These are phyloP conservation scores for Taiozyma sp. DNA, from an alignment of 1,139 yeast species.

Conservation along the genomic window DNA sequence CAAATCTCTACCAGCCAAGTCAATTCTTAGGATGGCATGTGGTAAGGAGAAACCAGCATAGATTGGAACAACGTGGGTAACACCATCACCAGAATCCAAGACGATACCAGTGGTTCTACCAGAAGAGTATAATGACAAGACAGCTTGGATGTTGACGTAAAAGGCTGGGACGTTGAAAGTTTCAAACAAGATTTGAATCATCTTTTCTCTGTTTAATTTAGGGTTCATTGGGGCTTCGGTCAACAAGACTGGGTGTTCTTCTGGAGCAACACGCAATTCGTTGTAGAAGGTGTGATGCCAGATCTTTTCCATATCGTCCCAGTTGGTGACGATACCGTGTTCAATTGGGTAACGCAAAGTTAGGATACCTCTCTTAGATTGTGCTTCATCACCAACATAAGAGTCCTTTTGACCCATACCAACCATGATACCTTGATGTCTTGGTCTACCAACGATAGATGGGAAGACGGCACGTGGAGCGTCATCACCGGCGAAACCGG, in stretches of 20 bases:
- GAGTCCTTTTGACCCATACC: conserved; percentile 99
- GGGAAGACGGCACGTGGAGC: conserved; percentile 99
- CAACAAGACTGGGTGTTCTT: conserved; percentile 96
- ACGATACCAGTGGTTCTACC: conserved; percentile 99
- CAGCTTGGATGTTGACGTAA: conserved; percentile 98
- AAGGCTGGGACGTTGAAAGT: conserved; percentile 99
- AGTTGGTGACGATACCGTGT: conserved; percentile 99
- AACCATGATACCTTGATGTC: conserved; percentile 99
- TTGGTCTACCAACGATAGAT: conserved; percentile 99
- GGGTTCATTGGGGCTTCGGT: conserved; percentile 99
- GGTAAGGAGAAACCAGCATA: conserved; percentile 99
- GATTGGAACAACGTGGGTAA: conserved; percentile 99
- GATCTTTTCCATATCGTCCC: conserved; percentile 99
- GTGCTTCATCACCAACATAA: conserved; percentile 99
- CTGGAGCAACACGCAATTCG: conserved; percentile 98
- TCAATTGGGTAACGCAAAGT: conserved; percentile 98
- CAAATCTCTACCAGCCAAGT: conserved; percentile 99
- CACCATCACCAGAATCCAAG: conserved; percentile 99
- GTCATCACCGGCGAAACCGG: conserved; percentile 99
- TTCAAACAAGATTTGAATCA: conserved; percentile 98
- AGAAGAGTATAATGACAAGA: conserved; percentile 93
- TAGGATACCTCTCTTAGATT: conserved; percentile 99
- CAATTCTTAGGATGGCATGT: conserved; percentile 97
- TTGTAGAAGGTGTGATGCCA: conserved; percentile 99
- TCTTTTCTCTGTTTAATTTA: conserved; percentile 98